phyloP scores from a whole-genome alignment of 1,284 basidiomycete genomes.

The Tylopilus orsonianus region DNA sequence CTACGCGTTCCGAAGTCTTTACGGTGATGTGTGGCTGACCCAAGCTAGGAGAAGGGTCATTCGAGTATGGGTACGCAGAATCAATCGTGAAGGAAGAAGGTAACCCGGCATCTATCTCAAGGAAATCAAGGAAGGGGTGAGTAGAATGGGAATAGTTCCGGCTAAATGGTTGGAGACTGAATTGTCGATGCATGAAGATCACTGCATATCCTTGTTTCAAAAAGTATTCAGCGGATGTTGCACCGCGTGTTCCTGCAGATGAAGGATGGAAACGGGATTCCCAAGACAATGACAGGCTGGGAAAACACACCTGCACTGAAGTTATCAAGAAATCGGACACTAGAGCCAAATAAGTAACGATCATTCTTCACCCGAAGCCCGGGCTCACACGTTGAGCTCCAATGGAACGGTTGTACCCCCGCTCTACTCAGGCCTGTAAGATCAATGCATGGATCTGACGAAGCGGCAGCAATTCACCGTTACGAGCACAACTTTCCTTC shows the following conservation, averaged over 20 bases:
- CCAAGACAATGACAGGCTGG: not conserved
- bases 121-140: constrained; percentile 95
- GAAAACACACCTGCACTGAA: constrained; percentile 84
- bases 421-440: constrained; percentile 55
- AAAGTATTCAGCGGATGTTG: constrained; percentile 98
- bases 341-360: constrained; percentile 38
- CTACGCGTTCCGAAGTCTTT: constrained; percentile 56
- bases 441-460: constrained; percentile 11
- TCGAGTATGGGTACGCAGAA: constrained; percentile 19
- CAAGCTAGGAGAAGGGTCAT: constrained; percentile 18
- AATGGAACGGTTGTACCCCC: constrained; percentile 95
- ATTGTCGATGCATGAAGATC: constrained; percentile 97
- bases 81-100: constrained; percentile 22
- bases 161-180: constrained; percentile 95
- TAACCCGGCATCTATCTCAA: constrained; percentile 63
- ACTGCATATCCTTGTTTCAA: constrained; percentile 92
- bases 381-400: constrained; percentile 92
- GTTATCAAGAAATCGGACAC: constrained; percentile 97
- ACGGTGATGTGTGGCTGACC: constrained; percentile 59
- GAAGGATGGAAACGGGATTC: not conserved
- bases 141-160: constrained; percentile 97
- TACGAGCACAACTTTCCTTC: constrained; percentile 85
- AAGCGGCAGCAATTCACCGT: constrained; percentile 62
- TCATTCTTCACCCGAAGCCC: constrained; percentile 13
- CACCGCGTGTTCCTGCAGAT: constrained; percentile 82